phyloP scores from a whole-genome alignment of 148 eudicot species.

The Chenopodium berlandieri region DNA sequence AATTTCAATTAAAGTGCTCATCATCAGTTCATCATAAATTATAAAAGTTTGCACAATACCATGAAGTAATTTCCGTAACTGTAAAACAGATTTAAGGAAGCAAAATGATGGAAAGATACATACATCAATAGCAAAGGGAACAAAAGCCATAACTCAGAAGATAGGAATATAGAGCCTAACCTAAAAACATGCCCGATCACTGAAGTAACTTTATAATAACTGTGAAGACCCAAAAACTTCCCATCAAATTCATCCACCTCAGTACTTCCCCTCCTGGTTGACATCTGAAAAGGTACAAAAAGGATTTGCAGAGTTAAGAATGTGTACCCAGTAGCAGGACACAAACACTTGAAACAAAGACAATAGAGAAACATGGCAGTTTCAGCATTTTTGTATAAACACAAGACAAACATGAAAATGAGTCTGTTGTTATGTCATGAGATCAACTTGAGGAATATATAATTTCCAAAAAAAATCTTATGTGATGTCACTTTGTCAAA shows the following conservation, averaged over 20 bases:
- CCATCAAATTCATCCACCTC: conserved; percentile 95
- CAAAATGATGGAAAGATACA: background rate
- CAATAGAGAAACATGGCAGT: background rate
- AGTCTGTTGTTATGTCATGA: too few relatives aligned
- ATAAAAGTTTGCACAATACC: background rate
- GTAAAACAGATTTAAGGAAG: background rate
- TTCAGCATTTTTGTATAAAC: background rate
- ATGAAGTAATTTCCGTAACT: background rate
- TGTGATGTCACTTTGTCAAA: too few relatives aligned
- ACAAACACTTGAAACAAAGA: background rate
- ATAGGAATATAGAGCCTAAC: conserved; percentile 34
- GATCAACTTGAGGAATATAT: too few relatives aligned
- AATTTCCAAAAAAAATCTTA: too few relatives aligned
- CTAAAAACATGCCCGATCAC: conserved; percentile 99
- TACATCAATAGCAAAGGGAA: background rate
- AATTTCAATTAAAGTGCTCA: background rate
- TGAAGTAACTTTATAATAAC: conserved; percentile 77
- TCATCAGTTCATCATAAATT: background rate
- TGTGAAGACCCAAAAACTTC: conserved; percentile 52
- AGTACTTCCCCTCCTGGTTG: conserved; percentile 79
- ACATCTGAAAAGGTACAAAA: conserved; percentile 49
- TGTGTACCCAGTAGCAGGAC: background rate
- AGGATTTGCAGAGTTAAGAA: background rate
- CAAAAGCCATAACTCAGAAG: background rate
- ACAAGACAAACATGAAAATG: background rate